phyloP scores from a whole-genome alignment of 305 asterid species.

The Caryopteris hybrid region DNA sequence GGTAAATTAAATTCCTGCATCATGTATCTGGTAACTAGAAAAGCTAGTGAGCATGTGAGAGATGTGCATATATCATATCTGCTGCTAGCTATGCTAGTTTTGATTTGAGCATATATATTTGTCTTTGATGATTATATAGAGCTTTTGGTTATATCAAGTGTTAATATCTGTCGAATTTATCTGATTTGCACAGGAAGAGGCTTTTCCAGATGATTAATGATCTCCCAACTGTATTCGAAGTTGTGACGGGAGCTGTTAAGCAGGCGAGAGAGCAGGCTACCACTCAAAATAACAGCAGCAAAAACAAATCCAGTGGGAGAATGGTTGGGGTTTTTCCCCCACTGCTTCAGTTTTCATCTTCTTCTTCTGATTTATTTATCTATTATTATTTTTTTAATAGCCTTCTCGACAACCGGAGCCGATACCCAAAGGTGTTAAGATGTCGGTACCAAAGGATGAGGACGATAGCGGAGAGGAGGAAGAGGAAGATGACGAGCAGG shows the following conservation, averaged over 20 bases:
- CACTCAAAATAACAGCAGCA: slow-evolving; percentile 43
- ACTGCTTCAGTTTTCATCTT: too few species aligned
- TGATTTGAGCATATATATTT: too few species aligned
- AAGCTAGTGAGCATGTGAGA: too few species aligned
- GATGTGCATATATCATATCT: too few species aligned
- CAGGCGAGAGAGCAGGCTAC: slow-evolving; percentile 34
- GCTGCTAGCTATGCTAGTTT: too few species aligned
- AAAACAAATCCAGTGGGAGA: slow-evolving; percentile 48
- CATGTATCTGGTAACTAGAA: too few species aligned
- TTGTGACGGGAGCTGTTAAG: slow-evolving; percentile 48
- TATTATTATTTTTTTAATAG: slow-evolving; percentile 14
- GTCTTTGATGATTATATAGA: not conserved
- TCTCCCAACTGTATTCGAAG: slow-evolving; percentile 65
- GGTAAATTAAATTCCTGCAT: too few species aligned
- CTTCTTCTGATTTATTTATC: not conserved
- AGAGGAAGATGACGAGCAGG: slow-evolving; percentile 55
- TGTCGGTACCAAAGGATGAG: slow-evolving; percentile 44
- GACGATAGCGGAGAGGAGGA: slow-evolving; percentile 40
- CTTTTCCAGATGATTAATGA: slow-evolving; percentile 82
- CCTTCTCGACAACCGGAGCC: slow-evolving; percentile 51
- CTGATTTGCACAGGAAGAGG: slow-evolving; percentile 48
- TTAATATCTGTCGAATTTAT: not conserved
- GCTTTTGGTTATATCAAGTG: slow-evolving; percentile 13
- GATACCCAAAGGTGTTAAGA: slow-evolving; percentile 41
- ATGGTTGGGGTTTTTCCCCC: too few species aligned